Base-by-base conservation (phyloP, 2,329 filamentous ascomycete species). In the Fusarium torulosum region DNA sequence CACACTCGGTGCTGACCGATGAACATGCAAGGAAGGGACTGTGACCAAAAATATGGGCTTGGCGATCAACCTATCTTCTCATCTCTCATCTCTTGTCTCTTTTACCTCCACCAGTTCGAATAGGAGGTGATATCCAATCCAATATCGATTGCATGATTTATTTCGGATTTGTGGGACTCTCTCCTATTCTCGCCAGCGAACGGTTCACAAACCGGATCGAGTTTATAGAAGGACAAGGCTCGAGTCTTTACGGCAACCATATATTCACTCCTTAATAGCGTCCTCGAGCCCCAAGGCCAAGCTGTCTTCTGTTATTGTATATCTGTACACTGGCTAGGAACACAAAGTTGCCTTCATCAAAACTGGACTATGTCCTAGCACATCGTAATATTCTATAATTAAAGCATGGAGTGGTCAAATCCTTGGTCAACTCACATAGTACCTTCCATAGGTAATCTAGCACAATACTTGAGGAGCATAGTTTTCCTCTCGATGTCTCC, bases 21-120 rank as follows among this genome's bases (percentile, higher is more conserved):
- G 25, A 33, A 44, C 37, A 56, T 47, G 50, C 56, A 66, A 66
- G 62, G 50, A 66, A 66, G 62, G 50, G 51, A 41, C 43, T 29
- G 7, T 37, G 31, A 60, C 31, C 23, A 40, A 17, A 37, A 52
- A 33, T 29, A 33, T 47, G 41, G 14, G 42, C 45, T 51, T 55
- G 49, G 45, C 29, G 41, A 50, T 46, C 53, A 50, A 51, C 20
- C 21, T 41, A 35, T 23, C 19, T 25, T 45, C 19, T 25, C 35
- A 27, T 43, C n/a, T 66, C 35, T 38, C 44, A 23, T 50, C 50
- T 37, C 42, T 66, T 49, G 29, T 50, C 50, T 33, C 38, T 50
- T 47, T 33, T 54, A 37, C 20, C 44, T 21, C 14, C 45, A 50
- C 31, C 27, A 42, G 37, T 53, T 52, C 45, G 46, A 40, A 53